phyloP scores from a whole-genome alignment of 2,329 filamentous ascomycete genomes.

The Monilinia polystroma region DNA sequence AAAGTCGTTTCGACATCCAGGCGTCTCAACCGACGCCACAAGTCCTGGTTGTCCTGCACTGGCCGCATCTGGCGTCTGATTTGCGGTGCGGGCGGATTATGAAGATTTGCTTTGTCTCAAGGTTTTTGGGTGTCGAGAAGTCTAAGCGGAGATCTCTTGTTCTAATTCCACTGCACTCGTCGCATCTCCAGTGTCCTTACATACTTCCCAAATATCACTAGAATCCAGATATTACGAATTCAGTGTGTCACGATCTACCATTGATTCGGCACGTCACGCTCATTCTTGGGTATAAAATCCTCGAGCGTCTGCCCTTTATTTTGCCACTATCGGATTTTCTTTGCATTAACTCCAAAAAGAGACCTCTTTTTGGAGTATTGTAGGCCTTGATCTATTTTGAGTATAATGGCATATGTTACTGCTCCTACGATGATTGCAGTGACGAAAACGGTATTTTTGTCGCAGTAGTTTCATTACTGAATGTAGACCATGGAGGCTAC shows the following conservation, averaged over 20 bases:
- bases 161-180: not conserved
- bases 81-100: too few relatives aligned
- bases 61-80: too few relatives aligned
- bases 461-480: not conserved
- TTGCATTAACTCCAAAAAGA: constrained; percentile 18
- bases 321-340: constrained; percentile 6
- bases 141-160: not conserved
- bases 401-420: constrained; percentile 13
- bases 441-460: constrained; percentile 10
- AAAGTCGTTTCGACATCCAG: too few relatives aligned
- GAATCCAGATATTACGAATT: not conserved
- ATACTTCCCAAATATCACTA: too few relatives aligned
- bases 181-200: not conserved
- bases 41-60: too few relatives aligned
- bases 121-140: not conserved
- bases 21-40: too few relatives aligned
- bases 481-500: not conserved
- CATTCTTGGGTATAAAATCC: not conserved
- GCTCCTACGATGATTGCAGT: constrained; percentile 8
- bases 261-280: constrained; percentile 7
- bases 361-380: constrained; percentile 1
- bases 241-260: constrained; percentile 13
- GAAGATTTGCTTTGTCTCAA: too few relatives aligned
- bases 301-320: not conserved
- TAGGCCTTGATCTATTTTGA: constrained; percentile 2